Evolutionary conservation across 257 asterid genomes (phyloP).

Genomic region (Solanum lycopersicoides): DNA sequence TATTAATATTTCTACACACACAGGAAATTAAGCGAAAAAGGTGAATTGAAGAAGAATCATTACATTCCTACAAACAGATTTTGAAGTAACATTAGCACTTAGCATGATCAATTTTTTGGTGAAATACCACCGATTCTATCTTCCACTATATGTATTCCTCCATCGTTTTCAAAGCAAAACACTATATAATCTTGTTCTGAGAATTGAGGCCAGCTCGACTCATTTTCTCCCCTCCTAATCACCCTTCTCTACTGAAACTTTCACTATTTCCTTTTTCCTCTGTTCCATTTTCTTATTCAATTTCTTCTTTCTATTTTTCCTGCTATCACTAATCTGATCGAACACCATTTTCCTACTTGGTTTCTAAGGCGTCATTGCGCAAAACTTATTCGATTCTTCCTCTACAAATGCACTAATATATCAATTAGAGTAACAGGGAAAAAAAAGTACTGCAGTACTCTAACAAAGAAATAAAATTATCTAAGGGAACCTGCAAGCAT

Average conservation of each 20-base stretch:
- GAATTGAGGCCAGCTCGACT: conserved; percentile 25
- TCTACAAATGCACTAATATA: background rate
- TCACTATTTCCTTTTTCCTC: background rate
- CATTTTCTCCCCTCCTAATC: background rate
- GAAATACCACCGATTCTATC: conserved; percentile 12
- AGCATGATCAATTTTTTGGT: background rate
- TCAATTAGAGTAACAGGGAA: background rate
- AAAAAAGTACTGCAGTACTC: background rate
- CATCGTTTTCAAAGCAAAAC: conserved; percentile 59
- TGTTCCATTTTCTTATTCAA: background rate
- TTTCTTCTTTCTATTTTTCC: background rate
- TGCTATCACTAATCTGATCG: background rate
- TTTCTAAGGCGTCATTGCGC: background rate
- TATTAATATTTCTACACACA: background rate
- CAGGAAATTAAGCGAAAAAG: background rate
- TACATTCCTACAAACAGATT: conserved; percentile 23
- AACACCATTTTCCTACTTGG: background rate
- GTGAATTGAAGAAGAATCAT: background rate
- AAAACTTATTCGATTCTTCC: background rate
- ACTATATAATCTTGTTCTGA: conserved; percentile 63
- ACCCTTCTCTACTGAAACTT: background rate
- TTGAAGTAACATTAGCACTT: background rate
- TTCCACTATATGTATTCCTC: conserved; percentile 40
- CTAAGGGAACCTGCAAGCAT: conserved; percentile 41
- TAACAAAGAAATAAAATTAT: conserved; percentile 2